A percentile compares a stretch with the other conserved stretches of the same genome.
These are phyloP conservation scores for Hyaloscypha hepaticicola DNA, from an alignment of 495 filamentous ascomycete species.

Conservation along the genomic window DNA sequence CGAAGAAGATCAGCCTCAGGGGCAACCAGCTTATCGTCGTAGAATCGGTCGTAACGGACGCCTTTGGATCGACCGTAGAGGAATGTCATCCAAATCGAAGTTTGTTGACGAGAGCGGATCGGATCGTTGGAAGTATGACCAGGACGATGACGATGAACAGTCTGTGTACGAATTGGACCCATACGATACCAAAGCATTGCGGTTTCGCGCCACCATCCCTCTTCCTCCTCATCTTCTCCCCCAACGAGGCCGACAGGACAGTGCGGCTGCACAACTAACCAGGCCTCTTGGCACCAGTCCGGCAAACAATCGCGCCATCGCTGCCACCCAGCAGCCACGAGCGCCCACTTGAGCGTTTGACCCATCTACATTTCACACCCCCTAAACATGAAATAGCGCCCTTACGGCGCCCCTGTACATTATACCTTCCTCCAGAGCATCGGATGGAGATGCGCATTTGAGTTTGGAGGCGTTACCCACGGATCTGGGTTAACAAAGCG, in stretches of 20 bases:
- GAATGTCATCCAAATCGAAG: slow-evolving; percentile 49
- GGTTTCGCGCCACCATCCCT: slow-evolving; percentile 69
- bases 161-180: slow-evolving; percentile 66
- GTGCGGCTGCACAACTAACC: slow-evolving; percentile 9
- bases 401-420: slow-evolving; percentile 19
- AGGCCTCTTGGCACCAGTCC: slow-evolving; percentile 30
- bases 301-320: slow-evolving; percentile 23
- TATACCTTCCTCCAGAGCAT: slow-evolving; percentile 18
- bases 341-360: slow-evolving; percentile 15
- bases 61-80: slow-evolving; percentile 77
- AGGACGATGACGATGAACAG: slow-evolving; percentile 68
- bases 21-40: slow-evolving; percentile 60
- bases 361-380: slow-evolving; percentile 6
- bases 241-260: slow-evolving; percentile 22
- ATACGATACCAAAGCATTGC: slow-evolving; percentile 67
- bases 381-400: slow-evolving; percentile 3
- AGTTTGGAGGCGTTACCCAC: slow-evolving; percentile 27
- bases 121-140: slow-evolving; percentile 84
- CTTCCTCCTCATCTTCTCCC: slow-evolving; percentile 38
- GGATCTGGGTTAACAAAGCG: slow-evolving; percentile 22
- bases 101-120: slow-evolving; percentile 44
- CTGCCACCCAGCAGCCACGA: slow-evolving; percentile 19
- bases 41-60: slow-evolving; percentile 75
- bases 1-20: slow-evolving; percentile 31
- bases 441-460: slow-evolving; percentile 9